Evolutionary conservation across 176 grass and related monocot species (phyloP).

Genomic region (Oryza glaberrima): DNA sequence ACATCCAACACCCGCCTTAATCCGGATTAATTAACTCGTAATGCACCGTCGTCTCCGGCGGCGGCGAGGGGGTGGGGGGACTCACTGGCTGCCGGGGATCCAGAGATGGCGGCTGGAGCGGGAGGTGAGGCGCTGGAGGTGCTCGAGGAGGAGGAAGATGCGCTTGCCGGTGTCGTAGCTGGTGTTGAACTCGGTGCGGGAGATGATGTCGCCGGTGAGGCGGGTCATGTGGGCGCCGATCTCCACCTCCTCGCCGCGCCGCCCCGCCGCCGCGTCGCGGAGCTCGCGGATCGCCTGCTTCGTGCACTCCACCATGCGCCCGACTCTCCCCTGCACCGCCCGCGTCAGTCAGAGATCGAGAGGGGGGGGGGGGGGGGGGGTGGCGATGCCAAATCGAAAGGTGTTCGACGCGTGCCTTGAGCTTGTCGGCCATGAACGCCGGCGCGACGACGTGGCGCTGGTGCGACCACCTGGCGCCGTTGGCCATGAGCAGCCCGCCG

Average conservation of each 20-base stretch:
- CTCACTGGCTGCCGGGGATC: constrained; percentile 87
- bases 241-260: constrained; percentile 61
- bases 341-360: neutral
- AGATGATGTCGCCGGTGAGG: constrained; percentile 87
- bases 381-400: too few relatives aligned
- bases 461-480: constrained; percentile 80
- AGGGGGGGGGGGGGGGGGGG: too few relatives aligned
- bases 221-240: constrained; percentile 72
- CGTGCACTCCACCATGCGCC: constrained; percentile 90
- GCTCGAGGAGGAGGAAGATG: constrained; percentile 76
- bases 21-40: neutral
- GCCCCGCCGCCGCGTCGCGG: constrained; percentile 36
- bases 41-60: too few relatives aligned
- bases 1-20: neutral
- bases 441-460: constrained; percentile 94
- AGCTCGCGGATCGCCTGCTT: constrained; percentile 57
- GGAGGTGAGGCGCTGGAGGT: constrained; percentile 69
- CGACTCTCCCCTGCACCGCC: constrained; percentile 55
- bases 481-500: constrained; percentile 86
- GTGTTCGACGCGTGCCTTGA: constrained; percentile 57
- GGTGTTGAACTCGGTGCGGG: constrained; percentile 82
- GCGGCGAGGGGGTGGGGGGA: neutral
- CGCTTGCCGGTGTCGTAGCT: constrained; percentile 80
- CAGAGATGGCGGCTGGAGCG: constrained; percentile 78
- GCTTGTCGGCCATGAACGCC: constrained; percentile 92